These are phyloP conservation scores for Schizophyllum commune DNA, from an alignment of 1,284 basidiomycete genomes.

Conservation along the genomic window DNA sequence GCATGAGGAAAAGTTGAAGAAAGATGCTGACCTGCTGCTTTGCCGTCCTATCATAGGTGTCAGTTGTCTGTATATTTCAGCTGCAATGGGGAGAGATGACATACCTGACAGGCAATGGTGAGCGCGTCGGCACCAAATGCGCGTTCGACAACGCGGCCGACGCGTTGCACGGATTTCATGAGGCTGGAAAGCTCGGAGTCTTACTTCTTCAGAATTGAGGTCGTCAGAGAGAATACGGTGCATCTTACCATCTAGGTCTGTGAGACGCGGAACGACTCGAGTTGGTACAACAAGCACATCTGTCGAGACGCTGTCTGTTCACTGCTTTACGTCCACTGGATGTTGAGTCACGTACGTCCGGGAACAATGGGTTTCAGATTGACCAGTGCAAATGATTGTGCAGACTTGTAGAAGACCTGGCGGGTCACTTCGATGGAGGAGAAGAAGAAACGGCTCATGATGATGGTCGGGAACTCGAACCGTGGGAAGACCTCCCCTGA, in stretches of 20 bases:
- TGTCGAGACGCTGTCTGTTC: too few species aligned
- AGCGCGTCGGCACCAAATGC: constrained; percentile 71
- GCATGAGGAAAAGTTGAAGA: neutral
- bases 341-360: constrained; percentile 86
- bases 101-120: constrained; percentile 78
- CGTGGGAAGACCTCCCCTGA: neutral
- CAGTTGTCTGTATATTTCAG: constrained; percentile 3
- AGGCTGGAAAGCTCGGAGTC: constrained; percentile 69
- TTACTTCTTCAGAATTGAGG: constrained; percentile 10
- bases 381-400: constrained; percentile 76
- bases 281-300: constrained; percentile 86
- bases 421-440: constrained; percentile 79
- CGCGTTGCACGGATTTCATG: constrained; percentile 69
- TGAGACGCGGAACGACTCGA: constrained; percentile 67
- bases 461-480: neutral
- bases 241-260: constrained; percentile 46
- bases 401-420: constrained; percentile 72
- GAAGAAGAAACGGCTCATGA: constrained; percentile 32
- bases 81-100: neutral
- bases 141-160: constrained; percentile 60
- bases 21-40: constrained; percentile 41
- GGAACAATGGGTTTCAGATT: constrained; percentile 91
- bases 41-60: constrained; percentile 61
- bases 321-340: too few species aligned
- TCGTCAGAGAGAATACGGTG: constrained; percentile 1